Evolutionary conservation across 129 eudicot genomes (phyloP).

Genomic region (Centrapalus pauciflorus): DNA sequence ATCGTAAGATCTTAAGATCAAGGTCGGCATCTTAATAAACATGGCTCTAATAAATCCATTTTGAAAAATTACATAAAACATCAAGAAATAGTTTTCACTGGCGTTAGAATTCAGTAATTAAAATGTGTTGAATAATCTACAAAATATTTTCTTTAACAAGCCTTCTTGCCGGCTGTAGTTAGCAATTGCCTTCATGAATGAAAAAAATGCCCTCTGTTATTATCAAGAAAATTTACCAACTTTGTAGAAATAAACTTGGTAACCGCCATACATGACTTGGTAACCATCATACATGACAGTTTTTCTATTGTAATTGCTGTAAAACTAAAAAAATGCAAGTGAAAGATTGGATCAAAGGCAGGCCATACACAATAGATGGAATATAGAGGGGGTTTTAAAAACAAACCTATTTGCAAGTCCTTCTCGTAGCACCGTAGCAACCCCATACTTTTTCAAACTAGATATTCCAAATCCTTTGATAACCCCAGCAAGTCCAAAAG

Average conservation of each 20-base stretch:
- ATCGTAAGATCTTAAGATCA: too few species aligned
- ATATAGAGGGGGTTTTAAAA: slow-evolving; percentile 1
- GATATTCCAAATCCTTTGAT: slow-evolving; percentile 88
- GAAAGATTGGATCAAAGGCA: neutral
- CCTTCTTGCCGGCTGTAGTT: too few species aligned
- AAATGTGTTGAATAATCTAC: neutral
- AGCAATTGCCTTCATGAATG: neutral
- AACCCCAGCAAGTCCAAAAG: slow-evolving; percentile 97
- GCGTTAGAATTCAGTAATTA: neutral
- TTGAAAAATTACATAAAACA: neutral
- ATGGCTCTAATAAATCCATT: too few species aligned
- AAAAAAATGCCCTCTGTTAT: neutral
- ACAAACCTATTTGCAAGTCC: slow-evolving; percentile 89
- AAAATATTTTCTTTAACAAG: neutral
- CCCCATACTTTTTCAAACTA: slow-evolving; percentile 76
- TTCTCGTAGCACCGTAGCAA: slow-evolving; percentile 60
- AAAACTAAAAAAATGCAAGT: neutral
- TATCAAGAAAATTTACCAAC: neutral
- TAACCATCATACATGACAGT: too few species aligned
- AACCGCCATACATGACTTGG: too few species aligned
- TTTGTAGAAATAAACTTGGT: too few species aligned
- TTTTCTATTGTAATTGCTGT: neutral
- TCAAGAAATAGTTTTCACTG: neutral
- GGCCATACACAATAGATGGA: neutral
- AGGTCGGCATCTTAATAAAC: too few species aligned